Evolutionary conservation across 1,284 basidiomycete species (phyloP).

Genomic region (Cutaneotrichosporon sp.): DNA sequence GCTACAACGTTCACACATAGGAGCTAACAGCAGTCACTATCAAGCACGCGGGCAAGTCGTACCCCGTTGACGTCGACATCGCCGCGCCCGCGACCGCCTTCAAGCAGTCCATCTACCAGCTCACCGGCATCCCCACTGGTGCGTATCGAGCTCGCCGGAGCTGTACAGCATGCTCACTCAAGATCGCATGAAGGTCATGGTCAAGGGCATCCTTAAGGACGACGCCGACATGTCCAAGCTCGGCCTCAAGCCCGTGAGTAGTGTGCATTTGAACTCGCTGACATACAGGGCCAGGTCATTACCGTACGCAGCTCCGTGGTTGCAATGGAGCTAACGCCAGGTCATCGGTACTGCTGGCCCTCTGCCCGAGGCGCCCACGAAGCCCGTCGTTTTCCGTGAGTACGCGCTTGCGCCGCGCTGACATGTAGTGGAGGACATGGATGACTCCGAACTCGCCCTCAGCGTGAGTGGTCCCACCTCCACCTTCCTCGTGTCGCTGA

Average conservation of each 20-base stretch:
- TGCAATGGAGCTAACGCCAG: constrained; percentile 59
- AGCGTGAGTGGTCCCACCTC: constrained; percentile 64
- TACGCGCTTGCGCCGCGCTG: constrained; percentile 52
- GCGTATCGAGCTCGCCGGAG: constrained; percentile 24
- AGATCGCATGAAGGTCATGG: constrained; percentile 95
- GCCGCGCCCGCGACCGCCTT: constrained; percentile 65
- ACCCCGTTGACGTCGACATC: constrained; percentile 58
- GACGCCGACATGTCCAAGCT: constrained; percentile 83
- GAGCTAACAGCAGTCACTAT: constrained; percentile 63
- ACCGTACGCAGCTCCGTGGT: constrained; percentile 54
- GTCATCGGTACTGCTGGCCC: constrained; percentile 92
- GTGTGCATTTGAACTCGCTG: not conserved
- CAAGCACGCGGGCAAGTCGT: constrained; percentile 85
- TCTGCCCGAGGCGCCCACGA: constrained; percentile 79
- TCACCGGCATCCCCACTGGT: constrained; percentile 74
- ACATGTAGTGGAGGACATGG: constrained; percentile 68
- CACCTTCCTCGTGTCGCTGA: not conserved
- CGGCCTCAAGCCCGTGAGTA: constrained; percentile 71
- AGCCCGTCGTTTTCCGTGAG: constrained; percentile 69
- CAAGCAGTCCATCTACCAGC: constrained; percentile 77
- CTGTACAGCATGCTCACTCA: constrained; percentile 27
- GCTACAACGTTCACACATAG: too few relatives aligned
- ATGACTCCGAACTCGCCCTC: constrained; percentile 74
- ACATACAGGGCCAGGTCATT: constrained; percentile 60
- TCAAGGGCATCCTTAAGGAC: constrained; percentile 75